Evolutionary conservation across 1,284 basidiomycete species (phyloP).

Genomic region (Puccinia hordei): DNA sequence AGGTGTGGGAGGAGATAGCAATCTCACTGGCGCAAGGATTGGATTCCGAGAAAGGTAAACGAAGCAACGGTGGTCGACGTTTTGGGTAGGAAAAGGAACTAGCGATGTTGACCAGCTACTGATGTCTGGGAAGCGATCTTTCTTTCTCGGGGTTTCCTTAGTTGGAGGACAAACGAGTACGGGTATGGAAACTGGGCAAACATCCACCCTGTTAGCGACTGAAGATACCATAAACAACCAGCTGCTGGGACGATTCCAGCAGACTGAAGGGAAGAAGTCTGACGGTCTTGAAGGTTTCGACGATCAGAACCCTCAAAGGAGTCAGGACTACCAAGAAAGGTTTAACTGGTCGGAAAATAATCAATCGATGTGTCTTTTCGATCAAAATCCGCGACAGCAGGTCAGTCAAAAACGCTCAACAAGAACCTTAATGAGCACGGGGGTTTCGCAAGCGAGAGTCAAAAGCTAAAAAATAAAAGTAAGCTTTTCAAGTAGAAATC

Average conservation of each 20-base stretch:
- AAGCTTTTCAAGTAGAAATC: no score
- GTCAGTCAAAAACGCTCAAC: neutral
- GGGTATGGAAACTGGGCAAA: constrained; percentile 13
- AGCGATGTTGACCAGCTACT: neutral
- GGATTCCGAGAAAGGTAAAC: neutral
- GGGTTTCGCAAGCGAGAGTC: neutral
- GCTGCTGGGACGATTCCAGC: neutral
- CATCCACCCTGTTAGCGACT: constrained; percentile 26
- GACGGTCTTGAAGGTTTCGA: neutral
- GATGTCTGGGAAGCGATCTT: neutral
- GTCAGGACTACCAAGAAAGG: neutral
- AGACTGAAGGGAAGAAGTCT: neutral
- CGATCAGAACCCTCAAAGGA: neutral
- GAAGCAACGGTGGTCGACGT: neutral
- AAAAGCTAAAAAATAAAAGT: neutral
- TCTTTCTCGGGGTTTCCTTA: constrained; percentile 28
- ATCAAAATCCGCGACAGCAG: neutral
- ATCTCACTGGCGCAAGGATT: neutral
- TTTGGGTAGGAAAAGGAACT: neutral
- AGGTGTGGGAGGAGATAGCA: neutral
- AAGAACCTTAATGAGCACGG: neutral
- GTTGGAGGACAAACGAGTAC: neutral
- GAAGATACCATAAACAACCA: neutral
- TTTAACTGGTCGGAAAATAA: neutral
- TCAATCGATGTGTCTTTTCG: neutral